Evolutionary conservation across 2,329 filamentous ascomycete genomes (phyloP).

Genomic region (Aspergillus novoparasiticus): DNA sequence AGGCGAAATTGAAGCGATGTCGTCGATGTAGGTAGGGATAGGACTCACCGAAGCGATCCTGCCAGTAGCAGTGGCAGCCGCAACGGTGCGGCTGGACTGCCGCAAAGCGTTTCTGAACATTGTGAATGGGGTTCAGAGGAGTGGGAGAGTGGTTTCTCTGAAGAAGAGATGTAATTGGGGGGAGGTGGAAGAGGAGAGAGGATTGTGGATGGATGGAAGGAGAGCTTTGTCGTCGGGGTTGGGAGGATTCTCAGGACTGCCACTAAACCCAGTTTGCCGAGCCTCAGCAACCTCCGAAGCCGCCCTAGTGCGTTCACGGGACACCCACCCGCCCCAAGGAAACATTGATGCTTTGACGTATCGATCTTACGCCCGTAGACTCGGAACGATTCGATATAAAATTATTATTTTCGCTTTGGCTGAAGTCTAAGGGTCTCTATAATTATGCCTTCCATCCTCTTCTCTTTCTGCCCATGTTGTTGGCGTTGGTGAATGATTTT

Average conservation of each 20-base stretch:
- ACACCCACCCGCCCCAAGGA: conserved; percentile 6
- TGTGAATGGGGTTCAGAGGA: conserved; percentile 52
- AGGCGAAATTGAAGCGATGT: conserved; percentile 32
- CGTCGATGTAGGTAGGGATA: conserved; percentile 47
- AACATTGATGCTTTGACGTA: conserved; percentile 5
- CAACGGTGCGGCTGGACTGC: conserved; percentile 93
- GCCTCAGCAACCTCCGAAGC: conserved; percentile 40
- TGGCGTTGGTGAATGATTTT: conserved; percentile 5
- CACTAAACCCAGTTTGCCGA: conserved; percentile 45
- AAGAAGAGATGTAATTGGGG: conserved; percentile 46
- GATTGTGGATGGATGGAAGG: conserved; percentile 47
- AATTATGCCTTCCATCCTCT: not conserved
- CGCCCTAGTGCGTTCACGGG: conserved; percentile 35
- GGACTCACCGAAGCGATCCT: conserved; percentile 92
- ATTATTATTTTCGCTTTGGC: not conserved
- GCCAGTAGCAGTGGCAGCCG: conserved; percentile 88
- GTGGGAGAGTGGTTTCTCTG: conserved; percentile 47
- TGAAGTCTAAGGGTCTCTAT: not conserved
- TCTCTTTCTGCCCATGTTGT: conserved; percentile 2
- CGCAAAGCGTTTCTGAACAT: conserved; percentile 99
- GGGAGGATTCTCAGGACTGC: conserved; percentile 43
- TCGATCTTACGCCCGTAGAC: not conserved
- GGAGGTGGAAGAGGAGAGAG: conserved; percentile 41
- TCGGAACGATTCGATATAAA: not conserved
- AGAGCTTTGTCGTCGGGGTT: conserved; percentile 46